Conservation (phyloP, 345 rosid genomes). For the Psidium guajava region DNA sequence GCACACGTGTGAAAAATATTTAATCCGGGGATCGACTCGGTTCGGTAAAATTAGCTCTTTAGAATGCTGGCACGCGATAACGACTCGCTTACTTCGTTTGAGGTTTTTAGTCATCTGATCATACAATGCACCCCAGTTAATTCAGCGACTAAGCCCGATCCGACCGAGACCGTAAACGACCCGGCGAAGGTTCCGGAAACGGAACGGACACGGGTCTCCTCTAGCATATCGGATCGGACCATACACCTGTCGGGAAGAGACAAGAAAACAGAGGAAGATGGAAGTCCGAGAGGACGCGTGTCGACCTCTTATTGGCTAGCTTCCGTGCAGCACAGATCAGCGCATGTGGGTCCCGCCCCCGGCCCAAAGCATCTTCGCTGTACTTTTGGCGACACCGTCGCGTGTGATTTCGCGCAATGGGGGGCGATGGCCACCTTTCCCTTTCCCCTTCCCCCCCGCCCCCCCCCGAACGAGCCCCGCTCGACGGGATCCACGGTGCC, state of each 20-base stretch:
- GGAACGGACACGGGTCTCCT: background rate
- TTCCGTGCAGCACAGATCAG: background rate
- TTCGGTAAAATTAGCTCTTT: background rate
- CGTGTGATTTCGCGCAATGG: background rate
- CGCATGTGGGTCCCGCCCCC: background rate
- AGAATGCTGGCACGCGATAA: background rate
- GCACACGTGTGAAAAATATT: rapidly evolving
- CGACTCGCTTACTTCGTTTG: background rate
- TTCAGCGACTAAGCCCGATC: background rate
- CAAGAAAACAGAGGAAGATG: background rate
- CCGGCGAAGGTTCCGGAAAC: background rate
- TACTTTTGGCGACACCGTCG: background rate
- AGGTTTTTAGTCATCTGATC: background rate
- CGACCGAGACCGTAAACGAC: background rate
- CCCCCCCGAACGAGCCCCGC: background rate
- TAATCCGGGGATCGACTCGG: no score
- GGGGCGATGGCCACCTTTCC: background rate
- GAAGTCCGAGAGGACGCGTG: background rate
- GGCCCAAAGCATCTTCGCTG: background rate
- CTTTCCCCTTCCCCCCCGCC: no score
- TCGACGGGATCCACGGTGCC: background rate
- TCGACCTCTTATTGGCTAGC: background rate
- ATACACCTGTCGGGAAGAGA: background rate
- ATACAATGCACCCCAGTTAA: background rate
- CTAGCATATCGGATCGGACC: background rate